phyloP scores from a whole-genome alignment of 2,329 filamentous ascomycete species.

The Microsporum audouinii region DNA sequence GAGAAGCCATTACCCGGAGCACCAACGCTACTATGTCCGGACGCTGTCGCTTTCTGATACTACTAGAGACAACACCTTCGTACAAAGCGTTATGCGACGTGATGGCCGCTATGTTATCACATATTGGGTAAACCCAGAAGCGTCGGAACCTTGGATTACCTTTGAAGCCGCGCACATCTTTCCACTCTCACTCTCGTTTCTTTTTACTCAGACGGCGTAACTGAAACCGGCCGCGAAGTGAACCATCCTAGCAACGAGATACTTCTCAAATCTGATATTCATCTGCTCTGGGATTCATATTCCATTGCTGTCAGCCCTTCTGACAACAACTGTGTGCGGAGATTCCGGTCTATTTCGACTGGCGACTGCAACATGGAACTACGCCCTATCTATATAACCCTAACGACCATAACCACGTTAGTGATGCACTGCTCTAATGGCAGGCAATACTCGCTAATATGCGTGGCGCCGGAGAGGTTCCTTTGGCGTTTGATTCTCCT shows the following conservation, averaged over 20 bases:
- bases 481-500: neutral
- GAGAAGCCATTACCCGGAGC: neutral
- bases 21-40: neutral
- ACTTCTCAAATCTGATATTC: slow-evolving; percentile 13
- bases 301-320: slow-evolving; percentile 19
- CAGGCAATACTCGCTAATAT: slow-evolving; percentile 17
- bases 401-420: neutral
- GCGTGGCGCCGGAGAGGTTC: slow-evolving; percentile 7
- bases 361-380: neutral
- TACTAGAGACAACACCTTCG: neutral
- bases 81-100: neutral
- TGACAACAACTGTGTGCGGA: slow-evolving; percentile 17
- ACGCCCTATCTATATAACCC: neutral
- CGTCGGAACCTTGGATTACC: neutral
- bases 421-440: slow-evolving; percentile 14
- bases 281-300: slow-evolving; percentile 12
- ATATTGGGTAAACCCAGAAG: neutral
- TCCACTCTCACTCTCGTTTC: slow-evolving; percentile 7
- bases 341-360: slow-evolving; percentile 15
- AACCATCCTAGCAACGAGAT: slow-evolving; percentile 23
- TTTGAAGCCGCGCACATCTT: slow-evolving; percentile 21
- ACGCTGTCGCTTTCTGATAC: neutral
- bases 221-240: slow-evolving; percentile 11
- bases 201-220: slow-evolving; percentile 11
- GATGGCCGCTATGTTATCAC: slow-evolving; percentile 9